Evolutionary conservation across 345 rosid genomes (phyloP).

Genomic region (Lepidium sativum): DNA sequence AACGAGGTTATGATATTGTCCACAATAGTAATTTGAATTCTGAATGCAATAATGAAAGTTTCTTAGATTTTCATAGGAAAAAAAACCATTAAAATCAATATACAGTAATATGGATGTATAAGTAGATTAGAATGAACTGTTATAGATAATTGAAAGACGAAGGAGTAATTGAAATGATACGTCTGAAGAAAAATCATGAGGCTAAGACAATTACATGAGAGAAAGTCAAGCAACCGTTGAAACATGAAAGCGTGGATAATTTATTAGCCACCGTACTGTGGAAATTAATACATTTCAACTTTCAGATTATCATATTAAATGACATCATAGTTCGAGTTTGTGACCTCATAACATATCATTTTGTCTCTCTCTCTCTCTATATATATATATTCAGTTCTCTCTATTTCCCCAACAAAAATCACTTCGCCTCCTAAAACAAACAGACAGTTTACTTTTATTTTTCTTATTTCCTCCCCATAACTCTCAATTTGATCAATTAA

Average conservation of each 20-base stretch:
- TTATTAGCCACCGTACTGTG: constrained; percentile 21
- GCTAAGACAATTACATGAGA: background rate
- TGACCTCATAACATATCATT: constrained; percentile 13
- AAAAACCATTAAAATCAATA: background rate
- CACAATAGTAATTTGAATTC: no score
- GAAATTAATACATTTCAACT: background rate
- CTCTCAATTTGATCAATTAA: background rate
- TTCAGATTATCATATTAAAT: background rate
- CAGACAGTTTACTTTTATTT: background rate
- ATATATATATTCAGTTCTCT: constrained; percentile 15
- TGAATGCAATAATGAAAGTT: background rate
- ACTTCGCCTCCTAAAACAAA: background rate
- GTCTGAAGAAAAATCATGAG: background rate
- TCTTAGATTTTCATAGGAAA: background rate
- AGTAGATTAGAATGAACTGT: background rate
- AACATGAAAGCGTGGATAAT: constrained; percentile 16
- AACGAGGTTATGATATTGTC: no score
- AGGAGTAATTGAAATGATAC: background rate
- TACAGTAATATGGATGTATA: no score
- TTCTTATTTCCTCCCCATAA: background rate
- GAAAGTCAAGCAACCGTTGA: constrained; percentile 25
- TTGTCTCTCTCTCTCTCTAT: no score
- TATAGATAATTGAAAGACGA: background rate
- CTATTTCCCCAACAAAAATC: background rate
- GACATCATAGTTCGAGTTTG: background rate